These are phyloP conservation scores for Spinacia oleracea DNA, from an alignment of 179 eudicot species.

Conservation along the genomic window DNA sequence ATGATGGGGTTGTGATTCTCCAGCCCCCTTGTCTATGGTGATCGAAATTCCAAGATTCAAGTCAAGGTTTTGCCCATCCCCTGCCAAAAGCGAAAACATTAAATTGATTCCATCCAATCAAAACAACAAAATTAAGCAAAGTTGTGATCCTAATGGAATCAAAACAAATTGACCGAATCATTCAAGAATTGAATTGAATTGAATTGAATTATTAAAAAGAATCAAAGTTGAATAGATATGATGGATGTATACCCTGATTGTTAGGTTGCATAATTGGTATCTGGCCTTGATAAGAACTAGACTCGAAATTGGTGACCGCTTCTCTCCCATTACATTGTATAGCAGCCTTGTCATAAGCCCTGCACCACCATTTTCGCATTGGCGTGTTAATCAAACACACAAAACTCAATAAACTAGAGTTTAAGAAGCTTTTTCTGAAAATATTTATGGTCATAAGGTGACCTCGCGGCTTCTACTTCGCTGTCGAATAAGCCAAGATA, in stretches of 20 bases:
- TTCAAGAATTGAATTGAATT: too few relatives aligned
- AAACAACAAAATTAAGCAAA: conserved; percentile 10
- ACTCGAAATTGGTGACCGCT: conserved; percentile 65
- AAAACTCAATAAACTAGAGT: background rate
- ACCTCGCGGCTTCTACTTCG: conserved; percentile 90
- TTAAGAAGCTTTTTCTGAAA: background rate
- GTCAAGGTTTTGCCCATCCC: conserved; percentile 39
- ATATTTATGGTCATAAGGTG: conserved; percentile 35
- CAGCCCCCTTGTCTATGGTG: conserved; percentile 24
- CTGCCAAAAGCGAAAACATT: conserved; percentile 34
- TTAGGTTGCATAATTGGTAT: conserved; percentile 30
- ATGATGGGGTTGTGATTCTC: conserved; percentile 29
- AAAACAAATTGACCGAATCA: background rate
- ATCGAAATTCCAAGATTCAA: conserved; percentile 45
- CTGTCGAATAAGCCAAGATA: conserved; percentile 88
- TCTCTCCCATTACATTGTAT: conserved; percentile 62
- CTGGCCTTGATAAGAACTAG: conserved; percentile 47
- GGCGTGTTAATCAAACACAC: conserved; percentile 18
- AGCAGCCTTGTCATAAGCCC: conserved; percentile 81
- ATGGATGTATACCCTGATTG: conserved; percentile 40
- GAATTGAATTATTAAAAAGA: too few relatives aligned
- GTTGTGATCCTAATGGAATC: background rate
- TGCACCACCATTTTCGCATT: conserved; percentile 26
- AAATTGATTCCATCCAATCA: conserved; percentile 6
- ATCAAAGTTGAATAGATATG: background rate